These are phyloP conservation scores for Acanthamoeba lugdunensis DNA, from an alignment of 208 protist genomes.

Conservation along the genomic window DNA sequence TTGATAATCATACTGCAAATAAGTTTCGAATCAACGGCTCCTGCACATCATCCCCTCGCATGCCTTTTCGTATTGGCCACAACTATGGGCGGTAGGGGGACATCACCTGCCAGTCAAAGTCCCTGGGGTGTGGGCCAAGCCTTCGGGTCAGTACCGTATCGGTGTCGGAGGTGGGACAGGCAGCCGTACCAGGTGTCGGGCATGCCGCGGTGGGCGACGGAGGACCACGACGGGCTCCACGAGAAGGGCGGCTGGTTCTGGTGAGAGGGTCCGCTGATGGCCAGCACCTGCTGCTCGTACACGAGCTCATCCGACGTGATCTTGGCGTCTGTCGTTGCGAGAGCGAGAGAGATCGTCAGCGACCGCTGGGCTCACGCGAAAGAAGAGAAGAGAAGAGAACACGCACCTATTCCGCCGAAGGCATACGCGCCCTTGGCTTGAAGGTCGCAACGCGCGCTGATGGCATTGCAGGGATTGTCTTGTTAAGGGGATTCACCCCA, in stretches of 20 bases:
- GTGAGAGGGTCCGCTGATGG: conserved; percentile 77
- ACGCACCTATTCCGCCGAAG: conserved; percentile 74
- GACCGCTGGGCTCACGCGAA: neutral
- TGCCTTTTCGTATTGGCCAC: too few species aligned
- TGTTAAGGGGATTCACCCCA: too few species aligned
- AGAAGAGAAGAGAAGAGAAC: neutral
- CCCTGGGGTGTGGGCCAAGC: neutral
- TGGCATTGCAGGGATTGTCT: conserved; percentile 78
- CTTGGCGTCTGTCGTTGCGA: conserved; percentile 76
- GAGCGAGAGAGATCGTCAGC: too few species aligned
- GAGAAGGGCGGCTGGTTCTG: conserved; percentile 76
- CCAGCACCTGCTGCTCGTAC: conserved; percentile 40
- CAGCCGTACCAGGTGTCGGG: conserved; percentile 53
- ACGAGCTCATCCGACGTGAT: conserved; percentile 65
- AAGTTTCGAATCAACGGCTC: too few species aligned
- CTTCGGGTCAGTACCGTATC: too few species aligned
- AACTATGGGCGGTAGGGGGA: neutral
- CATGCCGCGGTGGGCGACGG: conserved; percentile 73
- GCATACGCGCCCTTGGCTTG: conserved; percentile 17
- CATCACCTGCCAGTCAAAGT: conserved; percentile 52
- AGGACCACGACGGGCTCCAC: conserved; percentile 18
- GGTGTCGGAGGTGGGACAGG: neutral
- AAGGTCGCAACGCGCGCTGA: conserved; percentile 77
- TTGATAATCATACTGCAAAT: too few species aligned
- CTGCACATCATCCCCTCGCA: too few species aligned